Evolutionary conservation across 176 grass and related monocot species (phyloP), one percentile per base, ranked within the genome.

Genomic region (Elaeis guineensis): DNA sequence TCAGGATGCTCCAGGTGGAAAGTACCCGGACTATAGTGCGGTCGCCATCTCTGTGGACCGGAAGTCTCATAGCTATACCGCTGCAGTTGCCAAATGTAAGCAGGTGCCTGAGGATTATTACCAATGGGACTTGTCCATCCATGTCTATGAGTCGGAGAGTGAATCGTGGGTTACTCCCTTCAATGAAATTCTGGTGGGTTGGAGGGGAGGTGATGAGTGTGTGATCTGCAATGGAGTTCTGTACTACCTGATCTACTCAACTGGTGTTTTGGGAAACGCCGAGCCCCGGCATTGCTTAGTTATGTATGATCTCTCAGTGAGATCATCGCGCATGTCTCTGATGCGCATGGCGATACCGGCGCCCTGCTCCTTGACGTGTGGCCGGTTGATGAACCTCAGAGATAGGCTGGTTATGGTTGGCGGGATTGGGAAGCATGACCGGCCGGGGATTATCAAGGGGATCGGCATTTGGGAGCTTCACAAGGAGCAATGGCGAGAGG

Each of bases 161-260:
- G 63, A 63, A 50, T 59, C 57, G 3, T 95, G 90, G 90, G 55
- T 70, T 21, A 78, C 82, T 72, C 66, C 77, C 21, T 75, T 80
- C 25, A 78, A 53, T 54, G 85, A 89, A 69, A 44, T 78, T 56
- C 62, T 95, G 52, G 55, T 81, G 3, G 90, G 86, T 19, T 95
- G 70, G 63, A 72, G 82, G 61, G 86, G 90, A 28, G 85, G 90
- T 3, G 77, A 79, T 3, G 85, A 95, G 62, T 95, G 82, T 4
- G 90, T 90, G 59, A 95, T 95, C 50, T 90, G 90, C 72, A 58
- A 86, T 73, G 90, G 90, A 51, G 52, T 95, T 19, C 78, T 95
- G 76, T 90, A 95, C 74, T 89, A 73, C 57, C 35, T 95, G 59
- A 66, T 95, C 63, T 89, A 85, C 70, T 76, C 86, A 26, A 71